Percentiles rank a stretch among this genome's conserved stretches.
Evolutionary conservation across 768 basidiomycete genomes (phyloP).

Genomic region (Arthromyces matolae): DNA sequence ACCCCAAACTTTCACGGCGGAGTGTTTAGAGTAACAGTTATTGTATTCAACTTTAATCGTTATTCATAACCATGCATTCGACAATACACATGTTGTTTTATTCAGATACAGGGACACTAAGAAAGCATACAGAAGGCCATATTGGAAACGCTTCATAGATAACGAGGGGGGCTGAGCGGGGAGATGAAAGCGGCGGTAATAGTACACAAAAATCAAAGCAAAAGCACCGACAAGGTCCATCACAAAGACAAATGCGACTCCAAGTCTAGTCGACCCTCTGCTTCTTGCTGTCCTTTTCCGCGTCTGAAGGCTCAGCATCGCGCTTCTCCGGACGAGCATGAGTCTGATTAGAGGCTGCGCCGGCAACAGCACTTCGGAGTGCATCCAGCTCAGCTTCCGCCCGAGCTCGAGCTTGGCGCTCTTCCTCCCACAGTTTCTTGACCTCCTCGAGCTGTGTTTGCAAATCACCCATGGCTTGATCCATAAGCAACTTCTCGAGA

Average conservation of each 20-base stretch:
- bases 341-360: slow-evolving; percentile 8
- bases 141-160: slow-evolving; percentile 12
- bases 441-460: slow-evolving; percentile 82
- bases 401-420: slow-evolving; percentile 55
- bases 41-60: too few relatives aligned
- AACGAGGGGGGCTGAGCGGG: background rate
- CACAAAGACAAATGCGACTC: background rate
- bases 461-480: slow-evolving; percentile 86
- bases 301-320: slow-evolving; percentile 11
- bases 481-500: slow-evolving; percentile 86
- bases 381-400: slow-evolving; percentile 64
- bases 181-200: slow-evolving; percentile 1
- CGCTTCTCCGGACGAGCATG: slow-evolving; percentile 15
- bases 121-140: slow-evolving; percentile 6
- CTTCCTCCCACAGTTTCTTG: slow-evolving; percentile 79
- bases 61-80: too few relatives aligned
- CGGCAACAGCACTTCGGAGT: slow-evolving; percentile 33
- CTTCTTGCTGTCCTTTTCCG: slow-evolving; percentile 27
- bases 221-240: background rate
- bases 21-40: too few relatives aligned
- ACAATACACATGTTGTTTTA: too few relatives aligned
- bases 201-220: slow-evolving; percentile 1
- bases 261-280: slow-evolving; percentile 40
- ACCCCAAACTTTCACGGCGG: background rate
- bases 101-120: slow-evolving; percentile 3